Conservation (phyloP, 2,329 filamentous ascomycete species). For the Fusarium chaquense region DNA sequence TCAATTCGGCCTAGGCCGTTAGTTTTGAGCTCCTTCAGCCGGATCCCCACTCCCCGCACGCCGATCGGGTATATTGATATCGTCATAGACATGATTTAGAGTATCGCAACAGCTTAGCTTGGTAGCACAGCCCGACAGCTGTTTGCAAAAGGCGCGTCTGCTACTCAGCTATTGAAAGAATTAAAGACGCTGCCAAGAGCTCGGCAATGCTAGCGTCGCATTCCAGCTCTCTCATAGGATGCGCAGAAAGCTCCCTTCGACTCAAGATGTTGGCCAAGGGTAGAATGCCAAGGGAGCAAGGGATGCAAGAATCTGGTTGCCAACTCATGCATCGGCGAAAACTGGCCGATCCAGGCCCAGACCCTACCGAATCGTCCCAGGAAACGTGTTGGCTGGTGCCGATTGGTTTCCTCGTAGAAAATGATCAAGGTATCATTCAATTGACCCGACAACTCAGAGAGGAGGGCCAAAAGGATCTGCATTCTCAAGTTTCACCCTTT, state of each 20-base stretch:
- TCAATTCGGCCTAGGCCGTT: conserved; percentile 14
- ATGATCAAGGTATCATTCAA: conserved; percentile 4
- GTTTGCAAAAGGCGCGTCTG: conserved; percentile 8
- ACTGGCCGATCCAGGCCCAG: conserved; percentile 21
- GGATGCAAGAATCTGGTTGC: conserved; percentile 23
- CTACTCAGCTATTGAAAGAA: conserved; percentile 1
- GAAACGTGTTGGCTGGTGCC: conserved; percentile 24
- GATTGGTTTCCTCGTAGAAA: conserved; percentile 20
- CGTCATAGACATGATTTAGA: conserved; percentile 38
- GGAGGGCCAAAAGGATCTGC: conserved; percentile 64
- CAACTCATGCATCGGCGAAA: conserved; percentile 32
- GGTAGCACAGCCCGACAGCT: conserved; percentile 8
- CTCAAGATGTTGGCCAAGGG: conserved; percentile 1
- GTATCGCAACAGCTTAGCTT: conserved; percentile 24
- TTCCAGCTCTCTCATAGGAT: conserved; percentile 22
- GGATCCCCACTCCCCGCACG: conserved; percentile 30
- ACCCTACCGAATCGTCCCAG: conserved; percentile 5
- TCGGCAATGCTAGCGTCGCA: conserved; percentile 31
- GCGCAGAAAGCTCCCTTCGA: conserved; percentile 17
- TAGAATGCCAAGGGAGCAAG: conserved; percentile 11
- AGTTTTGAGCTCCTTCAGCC: conserved; percentile 7
- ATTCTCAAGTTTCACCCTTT: conserved; percentile 60
- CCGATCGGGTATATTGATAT: conserved; percentile 32
- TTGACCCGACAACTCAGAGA: conserved; percentile 48
- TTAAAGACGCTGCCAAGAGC: conserved; percentile 36